Evolutionary conservation across 192 early-diverging fungal genomes (phyloP), one percentile per base, ranked within the genome.

Genomic region (Dimargaris xerosporica): DNA sequence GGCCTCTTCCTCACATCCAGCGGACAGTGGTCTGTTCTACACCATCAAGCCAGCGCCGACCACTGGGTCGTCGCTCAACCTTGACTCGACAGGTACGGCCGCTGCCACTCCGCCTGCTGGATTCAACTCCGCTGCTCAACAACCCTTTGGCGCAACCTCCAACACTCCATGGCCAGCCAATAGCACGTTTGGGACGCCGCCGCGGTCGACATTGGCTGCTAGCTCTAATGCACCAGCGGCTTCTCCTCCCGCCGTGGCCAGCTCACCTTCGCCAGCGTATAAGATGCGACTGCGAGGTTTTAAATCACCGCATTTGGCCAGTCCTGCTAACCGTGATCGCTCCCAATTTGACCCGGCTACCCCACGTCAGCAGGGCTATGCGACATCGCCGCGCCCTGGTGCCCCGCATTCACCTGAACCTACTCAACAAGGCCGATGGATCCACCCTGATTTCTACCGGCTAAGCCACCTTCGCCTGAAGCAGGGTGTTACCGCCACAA

Each of bases 201-300:
- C 29, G 28, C 54, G 16, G 29, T 15, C 54, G n/a, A 55, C 54
- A 17, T 29, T 29, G 23, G 54, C 54, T 10, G 54, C 54, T 55
- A 55, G 29, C 17, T 0, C 16, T 2, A 26, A 21, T 29, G 21
- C 54, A 16, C n/a, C 54, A 1, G 28, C 29, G 54, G 21, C 54
- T 55, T 13, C 44, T 10, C 17, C 44, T n/a, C n/a, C n/a, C 44
- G 11, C 44, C 10, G 11, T 17, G 44, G 44, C 44, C 44, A 45
- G 11, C 17, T 45, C 44, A 17, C 44, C 44, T 10, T 23, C 15
- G 21, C 50, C 50, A 6, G 31, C 30, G 31, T 59, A 59, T 23
- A 59, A 59, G 39, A 34, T 59, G 10, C 56, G 56, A 39, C 56
- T 59, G 39, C 34, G 34, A 3, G 1, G 47, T 17, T 50, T 50